These are phyloP conservation scores for Cryptococcus floricola DNA, from an alignment of 1,284 basidiomycete genomes.

Conservation along the genomic window DNA sequence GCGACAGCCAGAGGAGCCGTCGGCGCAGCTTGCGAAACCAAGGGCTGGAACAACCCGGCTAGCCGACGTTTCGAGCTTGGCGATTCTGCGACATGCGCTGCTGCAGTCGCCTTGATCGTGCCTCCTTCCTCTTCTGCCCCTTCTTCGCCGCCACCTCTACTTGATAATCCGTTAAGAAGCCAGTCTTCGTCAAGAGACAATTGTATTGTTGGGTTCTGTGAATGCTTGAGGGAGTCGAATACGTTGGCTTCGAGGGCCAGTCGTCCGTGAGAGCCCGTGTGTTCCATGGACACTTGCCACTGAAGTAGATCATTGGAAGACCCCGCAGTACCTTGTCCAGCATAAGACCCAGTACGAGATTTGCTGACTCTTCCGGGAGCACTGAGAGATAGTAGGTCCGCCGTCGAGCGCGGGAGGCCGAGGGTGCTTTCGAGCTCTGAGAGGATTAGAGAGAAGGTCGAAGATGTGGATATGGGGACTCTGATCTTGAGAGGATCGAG, in stretches of 20 bases:
- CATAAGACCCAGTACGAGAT: no score
- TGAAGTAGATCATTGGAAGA: slow-evolving; percentile 3
- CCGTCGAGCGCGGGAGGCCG: slow-evolving; percentile 15
- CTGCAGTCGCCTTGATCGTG: not conserved
- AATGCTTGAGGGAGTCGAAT: not conserved
- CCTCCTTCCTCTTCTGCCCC: not conserved
- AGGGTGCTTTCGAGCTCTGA: slow-evolving; percentile 10
- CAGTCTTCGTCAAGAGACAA: no score
- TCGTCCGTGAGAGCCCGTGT: not conserved
- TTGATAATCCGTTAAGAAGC: not conserved
- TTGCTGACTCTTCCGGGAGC: not conserved
- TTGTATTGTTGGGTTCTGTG: not conserved
- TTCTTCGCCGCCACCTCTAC: not conserved
- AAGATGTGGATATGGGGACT: slow-evolving; percentile 5
- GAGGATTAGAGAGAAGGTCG: slow-evolving; percentile 11
- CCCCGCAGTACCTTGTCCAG: not conserved
- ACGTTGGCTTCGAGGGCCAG: not conserved
- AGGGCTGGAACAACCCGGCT: not conserved
- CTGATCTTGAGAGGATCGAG: slow-evolving; percentile 5
- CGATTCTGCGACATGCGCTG: not conserved
- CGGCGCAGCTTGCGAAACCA: not conserved
- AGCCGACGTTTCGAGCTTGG: not conserved
- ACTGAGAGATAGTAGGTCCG: slow-evolving; percentile 13
- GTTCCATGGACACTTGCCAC: not conserved
- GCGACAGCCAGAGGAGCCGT: not conserved